Evolutionary conservation across 352 stramenopile species (phyloP).

Genomic region (Pythium periplocum): DNA sequence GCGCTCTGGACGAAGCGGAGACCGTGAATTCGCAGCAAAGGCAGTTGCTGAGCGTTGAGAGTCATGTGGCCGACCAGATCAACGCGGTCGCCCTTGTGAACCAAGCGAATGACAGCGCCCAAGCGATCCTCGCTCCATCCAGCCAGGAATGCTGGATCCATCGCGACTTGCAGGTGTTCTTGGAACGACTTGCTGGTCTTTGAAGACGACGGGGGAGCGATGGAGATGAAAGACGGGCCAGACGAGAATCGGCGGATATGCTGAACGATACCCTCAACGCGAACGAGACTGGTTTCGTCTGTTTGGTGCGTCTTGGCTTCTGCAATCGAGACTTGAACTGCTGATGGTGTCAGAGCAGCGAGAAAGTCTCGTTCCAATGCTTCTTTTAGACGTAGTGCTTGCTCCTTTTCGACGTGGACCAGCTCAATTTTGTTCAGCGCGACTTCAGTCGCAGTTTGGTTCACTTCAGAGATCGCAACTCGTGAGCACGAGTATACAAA

Average conservation of each 20-base stretch:
- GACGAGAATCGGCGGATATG: slow-evolving; percentile 18
- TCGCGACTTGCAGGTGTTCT: slow-evolving; percentile 15
- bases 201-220: slow-evolving; percentile 2
- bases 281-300: not conserved
- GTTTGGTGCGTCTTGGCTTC: not conserved
- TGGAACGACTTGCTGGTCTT: slow-evolving; percentile 7
- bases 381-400: slow-evolving; percentile 9
- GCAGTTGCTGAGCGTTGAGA: slow-evolving; percentile 13
- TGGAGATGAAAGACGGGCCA: slow-evolving; percentile 18
- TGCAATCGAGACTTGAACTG: not conserved
- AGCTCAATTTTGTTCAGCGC: no score
- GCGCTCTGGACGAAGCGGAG: slow-evolving; percentile 18
- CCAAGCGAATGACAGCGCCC: slow-evolving; percentile 13
- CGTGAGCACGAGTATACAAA: slow-evolving; percentile 12
- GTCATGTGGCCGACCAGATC: slow-evolving; percentile 11
- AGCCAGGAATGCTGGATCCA: slow-evolving; percentile 6
- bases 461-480: no score
- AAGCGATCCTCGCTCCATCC: not conserved
- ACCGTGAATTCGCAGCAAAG: slow-evolving; percentile 11
- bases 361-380: slow-evolving; percentile 10
- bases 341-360: not conserved
- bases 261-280: slow-evolving; percentile 12
- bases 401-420: not conserved
- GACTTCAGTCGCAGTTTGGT: no score
- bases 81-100: slow-evolving; percentile 17